Base-by-base conservation (phyloP, 495 filamentous ascomycete species). In the Rhypophila decipiens region DNA sequence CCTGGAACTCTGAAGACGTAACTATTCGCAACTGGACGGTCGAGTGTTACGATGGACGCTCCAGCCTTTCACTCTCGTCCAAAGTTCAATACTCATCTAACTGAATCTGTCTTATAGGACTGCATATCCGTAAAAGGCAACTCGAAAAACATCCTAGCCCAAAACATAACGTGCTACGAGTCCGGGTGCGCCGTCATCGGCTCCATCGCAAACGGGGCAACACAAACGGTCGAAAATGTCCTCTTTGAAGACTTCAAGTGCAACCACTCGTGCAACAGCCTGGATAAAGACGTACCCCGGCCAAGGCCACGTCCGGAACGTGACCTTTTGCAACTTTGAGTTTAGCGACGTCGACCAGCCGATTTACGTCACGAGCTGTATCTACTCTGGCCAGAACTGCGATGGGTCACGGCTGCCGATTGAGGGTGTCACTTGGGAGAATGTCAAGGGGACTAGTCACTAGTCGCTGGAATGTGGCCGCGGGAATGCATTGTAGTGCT, bases 121-220 rank as follows among this genome's bases (percentile, higher is more conserved):
- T 82, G 81, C 23, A 66, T 84, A 33, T 60, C 80, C 5, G 69
- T 84, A 51, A 79, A 76, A 13, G 82, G 79, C 39, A 77, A 84
- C 55, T 79, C 78, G 42, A 71, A 76, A 47, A 80, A 83, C 49
- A 50, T 72, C 37, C 50, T 63, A 23, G 63, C 66, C 18, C 50
- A 41, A 31, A 66, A 72, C 52, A 57, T 72, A 19, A 60, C 60
- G 45, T 70, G 67, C 59, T 59, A 68, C 52, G 63, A 67, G 48
- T 69, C 67, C 0, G 69, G 64, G 29, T 49, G 52, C 27, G 55
- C 68, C 47, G 62, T 61, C 18, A 54, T 72, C 3, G 67, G 69
- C n/a, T n/a, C n/a, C 49, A 64, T 67, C 51, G 50, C 51, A 24
- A 29, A 41, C 19, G 56, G 55, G 42, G 57, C 67, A 4, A 61